A percentile compares a stretch with the other conserved stretches of the same genome.
phyloP scores from a whole-genome alignment of 768 basidiomycete species.

The Lactarius trivialis region DNA sequence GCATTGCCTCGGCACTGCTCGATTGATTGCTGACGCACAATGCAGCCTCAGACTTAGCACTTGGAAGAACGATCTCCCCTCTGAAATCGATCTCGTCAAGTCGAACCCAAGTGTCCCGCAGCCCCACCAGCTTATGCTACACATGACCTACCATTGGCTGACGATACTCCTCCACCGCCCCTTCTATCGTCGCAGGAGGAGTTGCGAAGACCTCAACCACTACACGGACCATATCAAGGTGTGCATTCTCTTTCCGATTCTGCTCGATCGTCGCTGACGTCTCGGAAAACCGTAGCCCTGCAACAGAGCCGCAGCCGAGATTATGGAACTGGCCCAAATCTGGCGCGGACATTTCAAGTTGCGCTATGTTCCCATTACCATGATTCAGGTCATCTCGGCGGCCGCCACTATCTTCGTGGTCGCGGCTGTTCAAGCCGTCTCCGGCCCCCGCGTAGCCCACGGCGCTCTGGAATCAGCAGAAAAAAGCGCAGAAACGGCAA shows the following conservation, averaged over 20 bases:
- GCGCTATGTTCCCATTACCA: slow-evolving; percentile 23
- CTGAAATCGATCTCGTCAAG: slow-evolving; percentile 21
- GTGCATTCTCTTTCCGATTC: neutral
- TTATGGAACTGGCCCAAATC: slow-evolving; percentile 20
- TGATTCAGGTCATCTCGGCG: slow-evolving; percentile 23
- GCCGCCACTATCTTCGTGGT: slow-evolving; percentile 25
- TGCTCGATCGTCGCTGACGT: neutral
- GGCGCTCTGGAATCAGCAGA: slow-evolving; percentile 10
- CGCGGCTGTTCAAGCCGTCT: slow-evolving; percentile 22
- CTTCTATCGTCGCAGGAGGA: slow-evolving; percentile 20
- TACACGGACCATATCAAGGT: slow-evolving; percentile 21
- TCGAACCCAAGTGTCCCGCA: slow-evolving; percentile 10
- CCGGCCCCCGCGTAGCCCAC: slow-evolving; percentile 19
- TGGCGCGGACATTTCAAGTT: slow-evolving; percentile 18
- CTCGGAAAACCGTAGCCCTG: slow-evolving; percentile 14
- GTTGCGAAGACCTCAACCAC: slow-evolving; percentile 3
- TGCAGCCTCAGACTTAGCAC: slow-evolving; percentile 20
- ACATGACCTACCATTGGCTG: slow-evolving; percentile 23
- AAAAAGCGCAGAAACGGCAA: slow-evolving; percentile 6
- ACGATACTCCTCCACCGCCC: slow-evolving; percentile 22
- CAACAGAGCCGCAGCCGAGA: slow-evolving; percentile 18
- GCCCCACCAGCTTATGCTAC: slow-evolving; percentile 23
- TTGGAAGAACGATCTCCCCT: slow-evolving; percentile 20
- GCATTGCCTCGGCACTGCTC: neutral
- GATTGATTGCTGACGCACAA: neutral